Conservation (phyloP, 345 rosid species). For the Eucalyptus sp. region DNA sequence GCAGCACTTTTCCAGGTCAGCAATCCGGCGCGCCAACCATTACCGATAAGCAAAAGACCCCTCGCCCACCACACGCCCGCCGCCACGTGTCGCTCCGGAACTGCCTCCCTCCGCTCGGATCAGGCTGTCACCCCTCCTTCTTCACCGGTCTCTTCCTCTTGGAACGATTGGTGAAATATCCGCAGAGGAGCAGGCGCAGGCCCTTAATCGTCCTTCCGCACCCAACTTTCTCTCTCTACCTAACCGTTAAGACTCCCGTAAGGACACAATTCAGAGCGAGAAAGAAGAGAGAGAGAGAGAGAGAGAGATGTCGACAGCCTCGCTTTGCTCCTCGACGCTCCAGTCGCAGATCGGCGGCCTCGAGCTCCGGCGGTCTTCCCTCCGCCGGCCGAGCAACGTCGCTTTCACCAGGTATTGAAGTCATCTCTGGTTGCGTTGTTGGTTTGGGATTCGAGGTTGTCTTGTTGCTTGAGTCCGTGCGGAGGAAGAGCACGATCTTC, state of each 20-base stretch:
- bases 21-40: conserved; percentile 23
- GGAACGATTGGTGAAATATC: not conserved
- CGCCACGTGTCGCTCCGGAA: conserved; percentile 20
- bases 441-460: not conserved
- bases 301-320: conserved; percentile 32
- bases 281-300: not conserved
- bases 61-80: not conserved
- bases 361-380: conserved; percentile 15
- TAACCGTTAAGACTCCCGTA: not conserved
- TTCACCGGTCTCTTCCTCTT: not conserved
- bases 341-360: conserved; percentile 46
- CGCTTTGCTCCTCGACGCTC: conserved; percentile 39
- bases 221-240: not conserved
- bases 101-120: not conserved
- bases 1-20: not conserved
- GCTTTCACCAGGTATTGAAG: conserved; percentile 25
- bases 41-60: conserved; percentile 28
- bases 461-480: not conserved
- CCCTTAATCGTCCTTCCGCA: not conserved
- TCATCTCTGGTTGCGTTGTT: not conserved
- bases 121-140: not conserved
- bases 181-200: not conserved
- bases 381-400: conserved; percentile 24
- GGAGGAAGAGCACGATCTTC: not conserved
- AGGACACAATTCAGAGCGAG: not conserved